These are phyloP conservation scores for Leccinum imitatum DNA, from an alignment of 768 basidiomycete genomes.

Conservation along the genomic window DNA sequence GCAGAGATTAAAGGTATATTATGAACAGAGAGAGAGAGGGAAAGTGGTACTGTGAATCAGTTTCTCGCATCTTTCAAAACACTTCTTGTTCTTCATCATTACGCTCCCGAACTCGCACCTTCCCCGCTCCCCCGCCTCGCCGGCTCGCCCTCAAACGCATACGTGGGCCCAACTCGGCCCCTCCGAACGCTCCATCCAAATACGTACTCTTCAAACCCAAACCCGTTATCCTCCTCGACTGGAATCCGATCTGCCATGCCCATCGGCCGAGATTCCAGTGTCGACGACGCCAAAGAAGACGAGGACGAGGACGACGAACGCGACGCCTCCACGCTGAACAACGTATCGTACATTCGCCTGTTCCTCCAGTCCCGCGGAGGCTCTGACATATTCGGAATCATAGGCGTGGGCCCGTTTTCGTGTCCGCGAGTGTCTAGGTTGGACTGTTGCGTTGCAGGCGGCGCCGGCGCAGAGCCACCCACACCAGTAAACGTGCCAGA, in stretches of 20 bases:
- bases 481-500: constrained; percentile 6
- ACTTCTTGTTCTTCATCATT: not conserved
- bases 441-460: not conserved
- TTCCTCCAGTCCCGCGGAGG: constrained; percentile 19
- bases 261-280: constrained; percentile 10
- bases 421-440: constrained; percentile 7
- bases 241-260: constrained; percentile 22
- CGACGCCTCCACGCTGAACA: constrained; percentile 11
- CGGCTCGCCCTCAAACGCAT: constrained; percentile 7
- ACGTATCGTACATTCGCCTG: constrained; percentile 8
- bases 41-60: not conserved
- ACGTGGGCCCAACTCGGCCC: not conserved
- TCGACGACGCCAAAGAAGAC: constrained; percentile 8
- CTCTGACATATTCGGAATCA: constrained; percentile 11
- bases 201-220: constrained; percentile 14
- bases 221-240: constrained; percentile 16
- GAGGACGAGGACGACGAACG: constrained; percentile 25
- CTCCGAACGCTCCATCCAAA: constrained; percentile 14
- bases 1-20: constrained; percentile 2
- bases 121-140: constrained; percentile 7
- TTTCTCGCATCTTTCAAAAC: not conserved
- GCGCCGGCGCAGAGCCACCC: not conserved
- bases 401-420: not conserved
- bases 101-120: constrained; percentile 9
- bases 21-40: not conserved